These are phyloP conservation scores for Larix kaempferi DNA, from an alignment of 75 land plant genomes.

Conservation along the genomic window DNA sequence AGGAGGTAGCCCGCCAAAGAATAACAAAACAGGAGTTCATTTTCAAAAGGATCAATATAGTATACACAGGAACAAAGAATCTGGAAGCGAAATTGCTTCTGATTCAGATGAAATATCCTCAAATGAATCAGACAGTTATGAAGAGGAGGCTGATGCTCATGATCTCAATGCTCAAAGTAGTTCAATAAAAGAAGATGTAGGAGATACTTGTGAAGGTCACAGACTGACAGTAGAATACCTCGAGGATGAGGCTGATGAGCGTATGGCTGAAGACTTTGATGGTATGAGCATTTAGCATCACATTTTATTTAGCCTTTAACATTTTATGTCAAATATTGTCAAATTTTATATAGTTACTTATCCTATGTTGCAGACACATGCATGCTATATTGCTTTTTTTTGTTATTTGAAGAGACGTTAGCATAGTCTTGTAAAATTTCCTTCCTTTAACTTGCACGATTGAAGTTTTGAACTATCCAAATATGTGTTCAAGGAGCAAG, in stretches of 20 bases:
- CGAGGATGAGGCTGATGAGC: constrained; percentile 72
- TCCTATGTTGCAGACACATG: no score
- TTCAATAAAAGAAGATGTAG: constrained; percentile 6
- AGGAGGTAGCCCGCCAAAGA: constrained; percentile 7
- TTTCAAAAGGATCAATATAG: not conserved
- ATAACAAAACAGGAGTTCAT: not conserved
- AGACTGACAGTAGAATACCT: constrained; percentile 45
- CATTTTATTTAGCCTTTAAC: not conserved
- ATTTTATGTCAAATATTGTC: constrained; percentile 4
- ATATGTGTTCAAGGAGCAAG: no score
- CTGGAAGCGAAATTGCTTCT: not conserved
- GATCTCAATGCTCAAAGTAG: not conserved
- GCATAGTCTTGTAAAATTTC: not conserved
- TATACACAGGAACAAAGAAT: not conserved
- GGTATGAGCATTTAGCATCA: constrained; percentile 31
- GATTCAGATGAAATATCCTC: constrained; percentile 2
- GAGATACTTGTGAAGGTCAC: constrained; percentile 17
- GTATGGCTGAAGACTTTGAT: constrained; percentile 61
- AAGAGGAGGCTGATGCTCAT: not conserved
- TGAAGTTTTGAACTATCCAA: not conserved
- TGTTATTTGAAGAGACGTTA: not conserved
- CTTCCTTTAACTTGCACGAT: not conserved
- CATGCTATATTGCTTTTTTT: no score
- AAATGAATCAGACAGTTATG: not conserved
- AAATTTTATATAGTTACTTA: not conserved